These are phyloP conservation scores for Trichophyton equinum DNA, from an alignment of 2,329 filamentous ascomycete genomes.

Conservation along the genomic window DNA sequence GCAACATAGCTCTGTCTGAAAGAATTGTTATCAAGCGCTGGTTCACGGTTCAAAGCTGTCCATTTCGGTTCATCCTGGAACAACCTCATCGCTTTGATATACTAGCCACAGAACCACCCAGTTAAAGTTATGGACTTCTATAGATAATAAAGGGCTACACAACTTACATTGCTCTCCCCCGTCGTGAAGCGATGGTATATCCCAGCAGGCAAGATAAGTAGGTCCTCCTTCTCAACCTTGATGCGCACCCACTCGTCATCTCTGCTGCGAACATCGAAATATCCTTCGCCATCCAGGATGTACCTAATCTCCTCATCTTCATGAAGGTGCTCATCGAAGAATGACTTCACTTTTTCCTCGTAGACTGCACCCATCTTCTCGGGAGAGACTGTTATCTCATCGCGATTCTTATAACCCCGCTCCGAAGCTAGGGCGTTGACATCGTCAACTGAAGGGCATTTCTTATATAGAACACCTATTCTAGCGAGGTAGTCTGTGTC, in stretches of 20 bases:
- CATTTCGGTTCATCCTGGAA: constrained; percentile 99
- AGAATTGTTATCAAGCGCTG: constrained; percentile 63
- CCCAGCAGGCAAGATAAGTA: constrained; percentile 85
- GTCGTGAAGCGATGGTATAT: constrained; percentile 98
- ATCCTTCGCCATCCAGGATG: constrained; percentile 75
- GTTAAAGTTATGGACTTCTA: background rate
- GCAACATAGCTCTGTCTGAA: constrained; percentile 67
- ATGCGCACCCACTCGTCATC: constrained; percentile 85
- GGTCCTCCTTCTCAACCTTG: constrained; percentile 66
- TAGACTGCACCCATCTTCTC: constrained; percentile 73
- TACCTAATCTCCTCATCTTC: constrained; percentile 98
- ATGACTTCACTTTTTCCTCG: constrained; percentile 84
- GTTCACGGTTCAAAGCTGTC: constrained; percentile 75
- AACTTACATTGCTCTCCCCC: constrained; percentile 72
- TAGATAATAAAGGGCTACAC: background rate
- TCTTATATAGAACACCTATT: constrained; percentile 70
- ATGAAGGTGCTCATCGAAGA: constrained; percentile 92
- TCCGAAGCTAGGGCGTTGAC: constrained; percentile 63
- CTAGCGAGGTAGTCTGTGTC: constrained; percentile 51
- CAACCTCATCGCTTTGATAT: constrained; percentile 86
- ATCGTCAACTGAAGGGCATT: constrained; percentile 48
- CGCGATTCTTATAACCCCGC: constrained; percentile 84
- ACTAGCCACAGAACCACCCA: constrained; percentile 41
- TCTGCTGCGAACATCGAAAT: constrained; percentile 79
- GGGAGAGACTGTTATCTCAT: constrained; percentile 82